phyloP scores from a whole-genome alignment of 192 early-diverging fungal species.

The Mortierella claussenii region DNA sequence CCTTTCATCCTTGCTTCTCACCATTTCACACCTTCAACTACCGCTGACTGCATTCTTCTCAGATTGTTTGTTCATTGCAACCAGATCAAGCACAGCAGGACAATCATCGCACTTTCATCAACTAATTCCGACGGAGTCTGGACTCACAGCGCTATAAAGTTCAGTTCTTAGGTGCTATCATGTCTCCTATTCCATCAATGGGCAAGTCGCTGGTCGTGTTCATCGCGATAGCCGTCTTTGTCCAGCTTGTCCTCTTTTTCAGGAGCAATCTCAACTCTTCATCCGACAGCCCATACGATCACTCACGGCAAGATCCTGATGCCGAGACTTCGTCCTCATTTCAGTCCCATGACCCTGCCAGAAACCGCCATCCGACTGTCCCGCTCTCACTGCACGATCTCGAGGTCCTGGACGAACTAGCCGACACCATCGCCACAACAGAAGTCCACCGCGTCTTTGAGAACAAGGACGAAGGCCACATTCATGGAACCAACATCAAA shows the following conservation, averaged over 20 bases:
- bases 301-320: not conserved
- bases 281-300: not conserved
- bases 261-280: slow-evolving; percentile 14
- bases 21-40: too few relatives aligned
- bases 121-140: too few relatives aligned
- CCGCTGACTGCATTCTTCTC: too few relatives aligned
- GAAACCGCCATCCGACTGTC: slow-evolving; percentile 41
- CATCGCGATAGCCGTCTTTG: slow-evolving; percentile 24
- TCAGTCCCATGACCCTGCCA: slow-evolving; percentile 14
- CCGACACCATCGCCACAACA: slow-evolving; percentile 21
- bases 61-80: too few relatives aligned
- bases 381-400: slow-evolving; percentile 29
- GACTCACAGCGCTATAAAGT: too few relatives aligned
- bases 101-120: too few relatives aligned
- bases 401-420: slow-evolving; percentile 17
- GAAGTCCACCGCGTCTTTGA: slow-evolving; percentile 44
- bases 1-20: too few relatives aligned
- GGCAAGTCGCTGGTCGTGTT: slow-evolving; percentile 25
- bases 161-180: not conserved
- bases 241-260: slow-evolving; percentile 39
- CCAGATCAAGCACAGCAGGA: too few relatives aligned
- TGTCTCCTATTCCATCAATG: slow-evolving; percentile 24
- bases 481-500: slow-evolving; percentile 34
- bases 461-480: slow-evolving; percentile 21
- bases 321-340: not conserved